Evolutionary conservation across 2,329 filamentous ascomycete genomes (phyloP).

Genomic region (Lojkania enalia): DNA sequence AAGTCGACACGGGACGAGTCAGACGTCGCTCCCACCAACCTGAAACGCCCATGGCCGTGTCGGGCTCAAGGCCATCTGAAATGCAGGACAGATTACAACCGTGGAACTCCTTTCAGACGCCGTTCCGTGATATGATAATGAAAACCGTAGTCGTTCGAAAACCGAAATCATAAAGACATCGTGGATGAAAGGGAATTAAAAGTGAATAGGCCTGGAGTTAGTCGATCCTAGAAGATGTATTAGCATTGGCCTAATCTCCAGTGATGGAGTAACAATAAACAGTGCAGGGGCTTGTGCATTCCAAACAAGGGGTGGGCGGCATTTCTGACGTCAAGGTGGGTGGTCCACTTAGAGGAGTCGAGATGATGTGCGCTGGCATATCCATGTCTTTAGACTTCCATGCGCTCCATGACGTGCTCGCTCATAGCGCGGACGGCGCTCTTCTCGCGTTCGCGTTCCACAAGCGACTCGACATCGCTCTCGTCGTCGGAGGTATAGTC

Average conservation of each 20-base stretch:
- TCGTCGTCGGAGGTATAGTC: slow-evolving; percentile 39
- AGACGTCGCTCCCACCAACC: slow-evolving; percentile 30
- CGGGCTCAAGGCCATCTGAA: slow-evolving; percentile 10
- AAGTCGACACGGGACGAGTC: slow-evolving; percentile 17
- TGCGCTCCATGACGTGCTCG: slow-evolving; percentile 57
- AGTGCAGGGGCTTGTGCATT: not conserved
- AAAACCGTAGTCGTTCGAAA: too few species aligned
- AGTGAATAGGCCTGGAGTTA: not conserved
- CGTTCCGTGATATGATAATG: too few species aligned
- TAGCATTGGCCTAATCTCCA: too few species aligned
- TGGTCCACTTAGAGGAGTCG: not conserved
- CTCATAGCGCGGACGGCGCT: slow-evolving; percentile 56
- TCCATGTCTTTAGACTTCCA: slow-evolving; percentile 51
- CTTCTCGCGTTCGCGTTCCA: slow-evolving; percentile 48
- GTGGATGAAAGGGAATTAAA: not conserved
- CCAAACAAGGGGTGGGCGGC: not conserved
- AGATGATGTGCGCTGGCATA: not conserved
- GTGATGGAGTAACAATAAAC: too few species aligned
- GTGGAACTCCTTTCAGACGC: too few species aligned
- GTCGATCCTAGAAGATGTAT: not conserved
- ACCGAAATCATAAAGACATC: too few species aligned
- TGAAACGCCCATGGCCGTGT: slow-evolving; percentile 13
- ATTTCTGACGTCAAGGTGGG: too few species aligned
- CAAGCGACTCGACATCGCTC: slow-evolving; percentile 39
- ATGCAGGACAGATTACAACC: slow-evolving; percentile 13